These are phyloP conservation scores for Thermochaetoides dissita DNA, from an alignment of 2,329 filamentous ascomycete species.

Conservation along the genomic window DNA sequence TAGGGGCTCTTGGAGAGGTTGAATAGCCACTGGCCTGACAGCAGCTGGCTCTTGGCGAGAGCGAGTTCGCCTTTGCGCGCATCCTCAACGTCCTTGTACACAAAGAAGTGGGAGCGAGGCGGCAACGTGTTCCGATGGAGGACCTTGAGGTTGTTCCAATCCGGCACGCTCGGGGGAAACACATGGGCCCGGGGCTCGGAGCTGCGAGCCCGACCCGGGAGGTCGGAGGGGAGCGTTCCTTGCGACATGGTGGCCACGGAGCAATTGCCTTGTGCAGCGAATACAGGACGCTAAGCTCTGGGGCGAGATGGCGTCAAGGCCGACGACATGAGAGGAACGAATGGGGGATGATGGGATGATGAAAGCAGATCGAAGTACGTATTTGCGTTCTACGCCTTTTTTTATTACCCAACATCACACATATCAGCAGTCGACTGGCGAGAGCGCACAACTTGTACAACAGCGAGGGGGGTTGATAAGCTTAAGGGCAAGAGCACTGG, in stretches of 20 bases:
- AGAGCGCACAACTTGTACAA: too few species aligned
- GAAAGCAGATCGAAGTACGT: too few species aligned
- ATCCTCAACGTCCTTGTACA: constrained; percentile 32
- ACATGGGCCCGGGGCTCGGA: constrained; percentile 3
- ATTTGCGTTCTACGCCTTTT: too few species aligned
- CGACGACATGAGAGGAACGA: too few species aligned
- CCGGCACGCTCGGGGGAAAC: constrained; percentile 22
- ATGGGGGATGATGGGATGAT: too few species aligned
- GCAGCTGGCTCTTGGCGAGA: constrained; percentile 22
- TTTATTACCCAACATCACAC: too few species aligned
- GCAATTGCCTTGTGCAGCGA: constrained; percentile 1
- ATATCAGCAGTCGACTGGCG: too few species aligned
- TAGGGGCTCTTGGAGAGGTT: constrained; percentile 26
- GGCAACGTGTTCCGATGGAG: constrained; percentile 43
- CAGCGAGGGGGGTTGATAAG: too few species aligned
- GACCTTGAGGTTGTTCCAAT: constrained; percentile 46
- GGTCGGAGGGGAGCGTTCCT: constrained; percentile 4
- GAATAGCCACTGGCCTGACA: constrained; percentile 39
- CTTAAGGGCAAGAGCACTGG: too few species aligned
- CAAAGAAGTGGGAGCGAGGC: constrained; percentile 40
- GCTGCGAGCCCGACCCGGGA: not conserved
- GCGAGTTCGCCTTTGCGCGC: constrained; percentile 29
- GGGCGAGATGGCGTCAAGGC: too few species aligned
- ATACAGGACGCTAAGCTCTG: not conserved
- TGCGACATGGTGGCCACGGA: constrained; percentile 1